Evolutionary conservation across 169 alveolate species (phyloP), one percentile per base, ranked within the genome.

Genomic region (Cryptosporidium sp.): DNA sequence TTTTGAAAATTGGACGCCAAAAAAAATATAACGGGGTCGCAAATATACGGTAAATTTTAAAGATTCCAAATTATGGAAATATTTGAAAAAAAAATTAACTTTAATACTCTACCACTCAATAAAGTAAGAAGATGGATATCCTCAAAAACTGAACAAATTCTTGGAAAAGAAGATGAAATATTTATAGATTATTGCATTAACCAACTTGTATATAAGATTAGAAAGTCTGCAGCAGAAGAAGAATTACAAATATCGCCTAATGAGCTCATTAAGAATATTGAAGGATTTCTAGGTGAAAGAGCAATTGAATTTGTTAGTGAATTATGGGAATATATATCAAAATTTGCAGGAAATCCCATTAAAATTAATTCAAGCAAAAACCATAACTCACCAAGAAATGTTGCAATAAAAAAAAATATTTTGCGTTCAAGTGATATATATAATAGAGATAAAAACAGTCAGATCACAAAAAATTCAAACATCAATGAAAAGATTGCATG

Each of bases 141-240:
- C 18, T 29, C 5, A 29, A 80, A 80, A 33, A 42, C 65, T 21
- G 52, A 45, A 80, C 35, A 44, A 29, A 61, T 80, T 80, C 75
- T 80, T 16, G 89, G 89, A 23, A 42, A 18, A 23, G 89, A 80
- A 51, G 89, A 80, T n/a, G 89, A 80, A 29, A 80, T 80, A 80
- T 45, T 80, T 23, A 67, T 80, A 67, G 89, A 80, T 42, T 80
- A 62, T 48, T 80, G 89, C 51, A 44, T 80, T 3, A 80, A 80
- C 31, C 89, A 80, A 62, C 62, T 80, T 18, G 37, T 21, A 14
- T 62, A 65, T n/a, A 80, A 80, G 35, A 80, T 67, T 31, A 80
- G 89, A 31, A 62, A 62, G 52, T 80, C 89, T 26, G 37, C 68
- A 37, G 75, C 68, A 39, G 89, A 80, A 58, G 89, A 80, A 51